Percentiles rank a stretch among this genome's conserved stretches.
Evolutionary conservation across 176 grass and related monocot species (phyloP).

Genomic region (Oryza officinalis): DNA sequence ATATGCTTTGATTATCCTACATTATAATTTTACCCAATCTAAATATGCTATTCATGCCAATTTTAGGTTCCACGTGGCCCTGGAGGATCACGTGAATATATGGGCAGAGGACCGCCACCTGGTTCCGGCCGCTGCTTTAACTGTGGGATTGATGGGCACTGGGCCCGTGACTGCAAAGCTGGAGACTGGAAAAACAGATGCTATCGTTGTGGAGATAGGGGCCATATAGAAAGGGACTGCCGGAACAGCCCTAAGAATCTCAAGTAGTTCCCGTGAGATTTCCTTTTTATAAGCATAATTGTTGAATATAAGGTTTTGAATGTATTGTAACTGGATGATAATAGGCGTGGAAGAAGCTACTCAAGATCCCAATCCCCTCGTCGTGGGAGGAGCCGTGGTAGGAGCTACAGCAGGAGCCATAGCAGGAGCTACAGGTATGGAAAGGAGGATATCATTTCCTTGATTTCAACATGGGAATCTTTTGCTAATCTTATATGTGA

Average conservation of each 20-base stretch:
- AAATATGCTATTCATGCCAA: background rate
- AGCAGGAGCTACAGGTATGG: conserved; percentile 81
- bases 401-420: conserved; percentile 84
- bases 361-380: conserved; percentile 83
- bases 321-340: background rate
- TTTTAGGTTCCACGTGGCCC: conserved; percentile 71
- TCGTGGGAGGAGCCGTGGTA: conserved; percentile 48
- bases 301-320: conserved; percentile 21
- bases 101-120: conserved; percentile 87
- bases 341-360: conserved; percentile 59
- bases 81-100: conserved; percentile 78
- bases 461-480: background rate
- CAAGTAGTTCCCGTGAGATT: conserved; percentile 40
- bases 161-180: conserved; percentile 95
- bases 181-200: conserved; percentile 99
- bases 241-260: conserved; percentile 86
- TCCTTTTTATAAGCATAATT: conserved; percentile 7
- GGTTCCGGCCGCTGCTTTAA: conserved; percentile 92
- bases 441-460: background rate
- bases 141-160: conserved; percentile 93
- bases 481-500: background rate
- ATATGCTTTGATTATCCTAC: background rate
- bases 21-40: conserved; percentile 1
- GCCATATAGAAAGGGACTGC: conserved; percentile 89
- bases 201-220: conserved; percentile 89